These are phyloP conservation scores for Populus tremula DNA, from an alignment of 345 rosid species.

Conservation along the genomic window DNA sequence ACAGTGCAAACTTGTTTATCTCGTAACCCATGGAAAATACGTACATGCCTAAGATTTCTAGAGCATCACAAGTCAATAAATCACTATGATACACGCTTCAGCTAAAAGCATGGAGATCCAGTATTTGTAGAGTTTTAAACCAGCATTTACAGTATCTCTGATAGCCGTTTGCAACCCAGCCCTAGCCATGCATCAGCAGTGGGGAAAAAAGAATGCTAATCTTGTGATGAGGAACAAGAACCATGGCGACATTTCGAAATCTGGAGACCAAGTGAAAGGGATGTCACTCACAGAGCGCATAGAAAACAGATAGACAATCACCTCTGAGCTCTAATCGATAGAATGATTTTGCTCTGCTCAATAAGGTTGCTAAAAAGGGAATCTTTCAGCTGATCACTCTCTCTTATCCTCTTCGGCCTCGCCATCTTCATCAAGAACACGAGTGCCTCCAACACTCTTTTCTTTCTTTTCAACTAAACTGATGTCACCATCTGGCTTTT, in stretches of 20 bases:
- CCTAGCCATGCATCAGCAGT: not conserved
- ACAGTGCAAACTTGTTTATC: no score
- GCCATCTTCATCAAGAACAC: constrained; percentile 42
- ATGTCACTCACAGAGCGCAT: no score
- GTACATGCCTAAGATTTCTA: no score
- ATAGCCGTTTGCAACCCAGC: not conserved
- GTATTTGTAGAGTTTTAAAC: not conserved
- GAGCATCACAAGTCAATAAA: not conserved
- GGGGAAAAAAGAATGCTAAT: not conserved
- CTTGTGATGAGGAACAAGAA: not conserved
- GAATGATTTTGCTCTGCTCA: constrained; percentile 7
- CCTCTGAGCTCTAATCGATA: not conserved
- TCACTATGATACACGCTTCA: constrained; percentile 8
- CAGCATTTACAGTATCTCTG: not conserved
- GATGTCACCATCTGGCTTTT: constrained; percentile 62
- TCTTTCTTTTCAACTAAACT: constrained; percentile 62
- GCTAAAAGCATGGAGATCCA: not conserved
- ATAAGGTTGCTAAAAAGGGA: not conserved
- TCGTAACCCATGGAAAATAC: no score
- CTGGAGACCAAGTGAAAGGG: no score
- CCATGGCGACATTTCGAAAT: no score
- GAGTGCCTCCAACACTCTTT: constrained; percentile 23
- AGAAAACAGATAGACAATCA: not conserved
- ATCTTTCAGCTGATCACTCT: constrained; percentile 33
- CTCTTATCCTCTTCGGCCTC: constrained; percentile 75